Conservation (phyloP, 495 filamentous ascomycete species). For the Penicillium nucicola region DNA sequence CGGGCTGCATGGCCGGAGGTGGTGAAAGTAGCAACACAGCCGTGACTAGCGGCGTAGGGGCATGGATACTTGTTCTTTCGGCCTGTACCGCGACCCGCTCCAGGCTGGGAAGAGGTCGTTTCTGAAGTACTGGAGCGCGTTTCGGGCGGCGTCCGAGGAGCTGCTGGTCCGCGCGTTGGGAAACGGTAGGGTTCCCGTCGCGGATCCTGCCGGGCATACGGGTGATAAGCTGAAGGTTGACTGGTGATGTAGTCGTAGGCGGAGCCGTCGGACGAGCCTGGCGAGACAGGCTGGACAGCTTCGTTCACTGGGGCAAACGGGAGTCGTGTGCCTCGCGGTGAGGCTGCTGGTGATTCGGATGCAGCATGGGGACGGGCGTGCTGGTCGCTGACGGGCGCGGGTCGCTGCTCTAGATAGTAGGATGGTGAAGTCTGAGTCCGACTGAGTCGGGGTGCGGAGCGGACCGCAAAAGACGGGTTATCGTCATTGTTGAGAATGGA, state of each 20-base stretch:
- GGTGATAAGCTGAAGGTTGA: slow-evolving; percentile 24
- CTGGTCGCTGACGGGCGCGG: slow-evolving; percentile 16
- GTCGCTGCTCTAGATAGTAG: slow-evolving; percentile 26
- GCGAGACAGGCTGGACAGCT: slow-evolving; percentile 27
- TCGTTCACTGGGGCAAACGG: slow-evolving; percentile 29
- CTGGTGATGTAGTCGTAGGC: slow-evolving; percentile 36
- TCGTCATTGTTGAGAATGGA: slow-evolving; percentile 52
- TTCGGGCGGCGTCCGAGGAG: slow-evolving; percentile 24
- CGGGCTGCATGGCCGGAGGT: slow-evolving; percentile 96
- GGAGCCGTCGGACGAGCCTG: slow-evolving; percentile 39
- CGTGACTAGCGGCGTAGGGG: slow-evolving; percentile 58
- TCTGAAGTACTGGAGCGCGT: slow-evolving; percentile 26
- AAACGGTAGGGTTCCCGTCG: slow-evolving; percentile 15
- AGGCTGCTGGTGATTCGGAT: slow-evolving; percentile 25
- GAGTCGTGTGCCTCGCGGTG: slow-evolving; percentile 25
- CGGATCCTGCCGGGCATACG: slow-evolving; percentile 24
- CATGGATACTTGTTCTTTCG: slow-evolving; percentile 56
- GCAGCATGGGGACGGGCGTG: slow-evolving; percentile 23
- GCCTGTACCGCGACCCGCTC: slow-evolving; percentile 11
- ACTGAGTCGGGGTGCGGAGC: slow-evolving; percentile 35
- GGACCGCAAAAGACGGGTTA: slow-evolving; percentile 46
- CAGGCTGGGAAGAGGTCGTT: slow-evolving; percentile 20
- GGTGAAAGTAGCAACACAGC: slow-evolving; percentile 82
- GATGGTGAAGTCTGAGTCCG: slow-evolving; percentile 32
- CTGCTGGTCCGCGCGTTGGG: slow-evolving; percentile 16